These are phyloP conservation scores for Trametes polyzona DNA, from an alignment of 1,284 basidiomycete species.

Conservation along the genomic window DNA sequence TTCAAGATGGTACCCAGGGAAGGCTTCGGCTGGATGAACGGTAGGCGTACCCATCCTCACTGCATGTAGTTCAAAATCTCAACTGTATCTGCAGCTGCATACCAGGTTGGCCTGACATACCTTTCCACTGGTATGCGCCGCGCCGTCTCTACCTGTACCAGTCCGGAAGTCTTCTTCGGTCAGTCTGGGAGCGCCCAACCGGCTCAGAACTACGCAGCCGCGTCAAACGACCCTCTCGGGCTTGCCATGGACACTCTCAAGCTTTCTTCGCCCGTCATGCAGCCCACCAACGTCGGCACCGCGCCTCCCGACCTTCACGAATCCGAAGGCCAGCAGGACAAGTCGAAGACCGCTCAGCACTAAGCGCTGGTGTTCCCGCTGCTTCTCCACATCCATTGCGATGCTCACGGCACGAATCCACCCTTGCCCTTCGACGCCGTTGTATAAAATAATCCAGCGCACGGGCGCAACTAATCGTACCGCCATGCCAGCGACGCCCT, in stretches of 20 bases:
- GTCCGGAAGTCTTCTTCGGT: constrained; percentile 89
- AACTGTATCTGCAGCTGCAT: constrained; percentile 64
- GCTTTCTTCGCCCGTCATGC: constrained; percentile 29
- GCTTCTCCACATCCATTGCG: neutral
- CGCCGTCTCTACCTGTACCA: constrained; percentile 91
- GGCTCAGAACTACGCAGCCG: constrained; percentile 32
- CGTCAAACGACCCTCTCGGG: constrained; percentile 62
- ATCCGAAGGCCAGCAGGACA: neutral
- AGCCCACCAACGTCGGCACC: constrained; percentile 6
- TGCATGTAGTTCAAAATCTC: neutral
- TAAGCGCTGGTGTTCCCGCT: neutral
- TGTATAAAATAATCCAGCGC: constrained; percentile 18
- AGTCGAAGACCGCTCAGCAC: neutral
- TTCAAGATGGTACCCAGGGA: constrained; percentile 96
- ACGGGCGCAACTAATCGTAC: constrained; percentile 13
- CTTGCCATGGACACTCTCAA: constrained; percentile 69
- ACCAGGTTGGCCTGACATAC: constrained; percentile 95
- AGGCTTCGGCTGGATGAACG: constrained; percentile 98
- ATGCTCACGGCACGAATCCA: neutral
- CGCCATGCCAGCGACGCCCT: neutral
- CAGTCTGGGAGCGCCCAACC: constrained; percentile 43
- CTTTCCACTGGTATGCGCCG: constrained; percentile 93
- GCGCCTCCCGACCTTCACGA: neutral
- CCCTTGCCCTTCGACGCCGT: neutral
- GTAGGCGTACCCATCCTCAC: constrained; percentile 44